Base-by-base conservation (phyloP, 345 rosid species). In the Alliaria petiolata region DNA sequence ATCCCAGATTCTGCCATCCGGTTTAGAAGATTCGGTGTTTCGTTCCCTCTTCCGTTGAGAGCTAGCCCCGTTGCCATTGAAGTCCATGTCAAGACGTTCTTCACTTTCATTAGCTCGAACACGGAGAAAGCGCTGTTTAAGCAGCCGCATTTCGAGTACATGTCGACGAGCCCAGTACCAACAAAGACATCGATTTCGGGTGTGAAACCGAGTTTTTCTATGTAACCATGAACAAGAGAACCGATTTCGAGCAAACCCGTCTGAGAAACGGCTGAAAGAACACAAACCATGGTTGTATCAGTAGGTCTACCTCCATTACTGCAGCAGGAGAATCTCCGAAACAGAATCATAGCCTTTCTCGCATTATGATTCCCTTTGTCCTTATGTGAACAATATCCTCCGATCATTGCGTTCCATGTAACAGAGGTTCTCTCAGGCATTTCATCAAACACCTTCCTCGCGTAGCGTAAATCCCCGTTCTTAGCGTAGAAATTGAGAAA, bases 141-240 rank as follows among this genome's bases (percentile, higher is more conserved):
- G 59, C 80, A 79, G 55, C 91, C 91, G 22, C 86, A 86, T 78
- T 88, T 88, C 1, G 86, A 78, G 75, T 88, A 86, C 89, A 88
- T 79, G 69, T 86, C 84, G 3, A 86, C 84, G 31, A 88, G 83
- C 67, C 78, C 86, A 54, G 91, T 85, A 59, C 88, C 88, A 22
- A 86, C 67, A 25, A 80, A 83, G 52, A 86, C 85, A 76, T 86
- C 86, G 53, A 62, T 31, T 76, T 78, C 82, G 13, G 85, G 86
- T 65, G 62, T 28, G n/a, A 44, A 72, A 53, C 84, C 70, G 26
- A 71, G 76, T 70, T 88, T 88, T 73, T 81, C 80, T 60, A 86
- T 66, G 62, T 76, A 86, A 8, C 86, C 89, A 82, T 88, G 91
- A 69, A 85, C 55, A 52, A 82, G 77, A 71, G 71, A 58, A 22